phyloP scores from a whole-genome alignment of 2,329 filamentous ascomycete species.

The Blastomyces emzantsi region DNA sequence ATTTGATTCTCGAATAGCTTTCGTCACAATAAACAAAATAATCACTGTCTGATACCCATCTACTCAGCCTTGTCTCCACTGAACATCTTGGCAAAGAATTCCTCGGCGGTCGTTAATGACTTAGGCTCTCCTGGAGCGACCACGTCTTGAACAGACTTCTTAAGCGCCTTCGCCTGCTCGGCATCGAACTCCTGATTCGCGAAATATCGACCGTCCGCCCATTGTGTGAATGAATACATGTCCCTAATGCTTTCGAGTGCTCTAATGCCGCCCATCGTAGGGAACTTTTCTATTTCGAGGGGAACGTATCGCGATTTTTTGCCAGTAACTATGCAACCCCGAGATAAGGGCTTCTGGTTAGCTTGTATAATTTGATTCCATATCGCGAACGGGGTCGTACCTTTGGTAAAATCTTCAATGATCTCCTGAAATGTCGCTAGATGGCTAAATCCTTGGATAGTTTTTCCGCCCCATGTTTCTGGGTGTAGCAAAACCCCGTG shows the following conservation, averaged over 20 bases:
- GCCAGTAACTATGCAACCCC: not conserved
- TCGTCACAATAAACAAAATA: not conserved
- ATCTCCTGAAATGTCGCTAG: not conserved
- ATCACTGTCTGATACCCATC: not conserved
- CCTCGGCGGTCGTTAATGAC: not conserved
- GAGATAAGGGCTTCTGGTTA: not conserved
- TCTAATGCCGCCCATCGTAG: not conserved
- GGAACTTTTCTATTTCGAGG: not conserved
- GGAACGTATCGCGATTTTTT: slow-evolving; percentile 7
- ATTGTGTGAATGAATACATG: slow-evolving; percentile 6
- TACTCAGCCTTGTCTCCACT: not conserved
- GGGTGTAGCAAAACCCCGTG: slow-evolving; percentile 5
- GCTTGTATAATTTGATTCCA: not conserved
- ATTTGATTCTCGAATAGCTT: not conserved
- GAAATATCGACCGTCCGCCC: slow-evolving; percentile 6
- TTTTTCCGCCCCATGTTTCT: slow-evolving; percentile 1
- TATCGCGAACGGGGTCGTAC: not conserved
- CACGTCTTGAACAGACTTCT: slow-evolving; percentile 1
- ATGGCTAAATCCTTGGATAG: slow-evolving; percentile 2
- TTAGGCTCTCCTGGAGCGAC: not conserved
- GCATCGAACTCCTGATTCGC: slow-evolving; percentile 4
- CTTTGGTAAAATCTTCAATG: slow-evolving; percentile 4
- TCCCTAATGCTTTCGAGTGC: slow-evolving; percentile 1
- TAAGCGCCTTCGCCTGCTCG: slow-evolving; percentile 1
- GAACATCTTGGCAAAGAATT: slow-evolving; percentile 7